phyloP scores from a whole-genome alignment of 163 green algal genomes.

The Chlorella variabilis region DNA sequence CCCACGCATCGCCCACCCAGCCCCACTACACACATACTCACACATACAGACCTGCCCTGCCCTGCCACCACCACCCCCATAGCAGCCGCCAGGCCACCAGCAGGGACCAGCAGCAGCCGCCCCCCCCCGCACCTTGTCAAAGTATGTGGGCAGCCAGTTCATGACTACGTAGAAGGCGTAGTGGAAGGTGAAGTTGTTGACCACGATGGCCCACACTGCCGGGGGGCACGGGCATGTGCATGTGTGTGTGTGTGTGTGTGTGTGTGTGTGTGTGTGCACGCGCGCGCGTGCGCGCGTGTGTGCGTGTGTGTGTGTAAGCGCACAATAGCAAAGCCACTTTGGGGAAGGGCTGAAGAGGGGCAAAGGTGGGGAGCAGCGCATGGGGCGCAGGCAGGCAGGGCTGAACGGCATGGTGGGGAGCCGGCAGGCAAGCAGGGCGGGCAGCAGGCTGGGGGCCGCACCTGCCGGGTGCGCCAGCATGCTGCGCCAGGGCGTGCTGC shows the following conservation, averaged over 20 bases:
- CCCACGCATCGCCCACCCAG: no score
- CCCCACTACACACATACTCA: background rate
- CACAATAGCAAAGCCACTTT: no score
- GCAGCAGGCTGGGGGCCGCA: background rate
- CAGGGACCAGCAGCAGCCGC: no score
- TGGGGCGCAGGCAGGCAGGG: no score
- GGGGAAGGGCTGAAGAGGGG: no score
- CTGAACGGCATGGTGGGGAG: background rate
- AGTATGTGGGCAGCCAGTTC: conserved; percentile 99
- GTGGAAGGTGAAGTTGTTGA: conserved; percentile 99
- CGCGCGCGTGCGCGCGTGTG: no score
- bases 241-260: no score
- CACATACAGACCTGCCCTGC: background rate
- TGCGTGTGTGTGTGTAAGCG: no score
- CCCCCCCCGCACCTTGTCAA: conserved; percentile 77
- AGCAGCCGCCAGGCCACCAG: background rate
- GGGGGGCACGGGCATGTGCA: background rate
- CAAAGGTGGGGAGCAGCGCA: no score
- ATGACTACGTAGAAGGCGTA: conserved; percentile 99
- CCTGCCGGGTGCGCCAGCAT: conserved; percentile 70
- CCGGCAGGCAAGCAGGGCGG: background rate
- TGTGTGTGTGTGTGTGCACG: no score
- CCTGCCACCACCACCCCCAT: background rate
- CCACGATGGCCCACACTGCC: conserved; percentile 90
- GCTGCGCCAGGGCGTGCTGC: conserved; percentile 70